These are phyloP conservation scores for Phytopythium mirpurense DNA, from an alignment of 352 stramenopile genomes.

Conservation along the genomic window DNA sequence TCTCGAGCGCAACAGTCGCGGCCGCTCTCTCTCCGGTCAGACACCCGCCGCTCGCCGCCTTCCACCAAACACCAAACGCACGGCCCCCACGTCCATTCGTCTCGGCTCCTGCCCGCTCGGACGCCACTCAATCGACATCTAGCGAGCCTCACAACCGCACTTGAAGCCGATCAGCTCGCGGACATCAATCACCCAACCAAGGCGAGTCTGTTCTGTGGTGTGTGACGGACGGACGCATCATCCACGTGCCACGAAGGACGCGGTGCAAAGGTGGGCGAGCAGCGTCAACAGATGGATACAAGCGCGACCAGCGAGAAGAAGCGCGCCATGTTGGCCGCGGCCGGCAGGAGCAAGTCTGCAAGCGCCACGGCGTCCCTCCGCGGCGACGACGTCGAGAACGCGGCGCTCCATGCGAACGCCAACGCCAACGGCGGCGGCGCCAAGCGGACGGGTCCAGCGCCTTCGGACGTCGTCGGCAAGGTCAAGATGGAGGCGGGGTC, in stretches of 20 bases:
- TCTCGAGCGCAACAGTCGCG: conserved; percentile 5
- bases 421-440: not conserved
- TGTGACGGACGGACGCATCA: too few relatives aligned
- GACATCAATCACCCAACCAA: not conserved
- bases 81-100: not conserved
- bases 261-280: not conserved
- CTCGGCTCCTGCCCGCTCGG: not conserved
- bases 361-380: not conserved
- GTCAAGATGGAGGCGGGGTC: not conserved
- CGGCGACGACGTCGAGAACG: not conserved
- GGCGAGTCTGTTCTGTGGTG: too few relatives aligned
- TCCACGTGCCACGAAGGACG: not conserved
- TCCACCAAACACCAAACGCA: too few relatives aligned
- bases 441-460: not conserved
- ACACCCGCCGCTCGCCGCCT: not conserved
- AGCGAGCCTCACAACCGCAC: too few relatives aligned
- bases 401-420: not conserved
- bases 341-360: not conserved
- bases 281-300: conserved; percentile 5
- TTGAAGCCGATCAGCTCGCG: too few relatives aligned
- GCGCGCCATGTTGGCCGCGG: not conserved
- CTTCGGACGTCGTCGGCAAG: not conserved
- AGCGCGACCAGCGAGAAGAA: conserved; percentile 1
- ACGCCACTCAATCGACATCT: too few relatives aligned
- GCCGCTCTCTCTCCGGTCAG: not conserved